Evolutionary conservation across 768 basidiomycete species (phyloP).

Genomic region (Pleurotus eryngii): DNA sequence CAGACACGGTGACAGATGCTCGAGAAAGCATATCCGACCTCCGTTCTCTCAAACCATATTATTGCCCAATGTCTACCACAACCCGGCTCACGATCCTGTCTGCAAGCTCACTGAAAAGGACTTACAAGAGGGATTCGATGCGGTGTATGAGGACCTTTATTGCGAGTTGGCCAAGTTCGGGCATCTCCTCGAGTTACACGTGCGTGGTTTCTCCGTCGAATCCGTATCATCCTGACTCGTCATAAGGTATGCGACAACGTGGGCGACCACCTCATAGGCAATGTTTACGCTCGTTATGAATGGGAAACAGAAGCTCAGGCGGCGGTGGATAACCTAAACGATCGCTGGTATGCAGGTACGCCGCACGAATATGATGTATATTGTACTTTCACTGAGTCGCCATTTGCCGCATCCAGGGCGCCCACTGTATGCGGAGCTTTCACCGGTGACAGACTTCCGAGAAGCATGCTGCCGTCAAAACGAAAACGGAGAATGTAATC

Average conservation of each 20-base stretch:
- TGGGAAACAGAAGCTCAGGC: constrained; percentile 97
- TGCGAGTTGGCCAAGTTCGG: constrained; percentile 95
- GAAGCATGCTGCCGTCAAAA: constrained; percentile 99
- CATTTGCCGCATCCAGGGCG: constrained; percentile 52
- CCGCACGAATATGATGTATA: constrained; percentile 11
- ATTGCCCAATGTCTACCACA: constrained; percentile 96
- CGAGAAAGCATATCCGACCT: constrained; percentile 96
- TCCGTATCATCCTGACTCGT: constrained; percentile 2
- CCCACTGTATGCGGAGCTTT: constrained; percentile 94
- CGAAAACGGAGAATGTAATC: constrained; percentile 96
- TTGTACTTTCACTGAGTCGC: background rate
- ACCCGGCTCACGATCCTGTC: constrained; percentile 90
- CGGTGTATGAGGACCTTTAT: constrained; percentile 93
- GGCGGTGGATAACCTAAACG: constrained; percentile 90
- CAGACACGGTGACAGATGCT: constrained; percentile 96
- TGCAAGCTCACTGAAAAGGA: constrained; percentile 87
- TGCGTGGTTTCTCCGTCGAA: constrained; percentile 32
- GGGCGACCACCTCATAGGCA: constrained; percentile 97
- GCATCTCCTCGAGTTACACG: constrained; percentile 92
- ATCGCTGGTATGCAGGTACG: constrained; percentile 97
- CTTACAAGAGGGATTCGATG: constrained; percentile 87
- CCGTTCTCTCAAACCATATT: constrained; percentile 97
- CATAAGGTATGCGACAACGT: constrained; percentile 94
- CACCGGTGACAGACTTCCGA: constrained; percentile 97
- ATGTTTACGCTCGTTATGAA: constrained; percentile 97